Percentiles rank a stretch among this genome's conserved stretches.
These are phyloP conservation scores for Wickerhamiella occidentalis DNA, from an alignment of 805 yeast species.

Conservation along the genomic window DNA sequence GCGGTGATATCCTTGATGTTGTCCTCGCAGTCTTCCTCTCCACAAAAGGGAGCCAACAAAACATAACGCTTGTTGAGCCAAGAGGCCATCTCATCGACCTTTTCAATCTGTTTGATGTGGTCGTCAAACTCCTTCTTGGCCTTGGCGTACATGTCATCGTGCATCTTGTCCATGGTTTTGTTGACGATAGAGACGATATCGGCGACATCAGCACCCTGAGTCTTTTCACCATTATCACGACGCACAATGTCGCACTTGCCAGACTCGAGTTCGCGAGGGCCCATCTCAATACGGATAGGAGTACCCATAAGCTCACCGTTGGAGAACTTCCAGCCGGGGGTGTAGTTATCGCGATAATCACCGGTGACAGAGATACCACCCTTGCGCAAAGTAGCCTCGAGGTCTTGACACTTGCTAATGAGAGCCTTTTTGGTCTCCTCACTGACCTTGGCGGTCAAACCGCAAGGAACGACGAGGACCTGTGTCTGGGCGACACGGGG, in stretches of 20 bases:
- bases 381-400: conserved; percentile 48
- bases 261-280: conserved; percentile 86
- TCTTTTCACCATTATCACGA: conserved; percentile 77
- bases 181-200: conserved; percentile 59
- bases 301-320: conserved; percentile 95
- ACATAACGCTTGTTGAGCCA: conserved; percentile 83
- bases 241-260: conserved; percentile 77
- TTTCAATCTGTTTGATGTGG: conserved; percentile 69
- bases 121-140: conserved; percentile 77
- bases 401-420: conserved; percentile 52
- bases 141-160: conserved; percentile 52
- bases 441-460: conserved; percentile 76
- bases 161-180: conserved; percentile 70
- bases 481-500: conserved; percentile 93
- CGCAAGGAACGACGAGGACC: conserved; percentile 89
- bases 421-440: conserved; percentile 62
- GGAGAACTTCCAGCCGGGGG: conserved; percentile 98
- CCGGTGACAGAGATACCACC: conserved; percentile 65
- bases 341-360: conserved; percentile 87
- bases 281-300: conserved; percentile 87
- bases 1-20: conserved; percentile 86
- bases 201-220: conserved; percentile 45
- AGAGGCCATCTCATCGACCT: conserved; percentile 89
- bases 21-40: conserved; percentile 86
- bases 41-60: conserved; percentile 96